These are phyloP conservation scores for Recurvomyces mirabilis DNA, from an alignment of 495 filamentous ascomycete genomes.

Conservation along the genomic window DNA sequence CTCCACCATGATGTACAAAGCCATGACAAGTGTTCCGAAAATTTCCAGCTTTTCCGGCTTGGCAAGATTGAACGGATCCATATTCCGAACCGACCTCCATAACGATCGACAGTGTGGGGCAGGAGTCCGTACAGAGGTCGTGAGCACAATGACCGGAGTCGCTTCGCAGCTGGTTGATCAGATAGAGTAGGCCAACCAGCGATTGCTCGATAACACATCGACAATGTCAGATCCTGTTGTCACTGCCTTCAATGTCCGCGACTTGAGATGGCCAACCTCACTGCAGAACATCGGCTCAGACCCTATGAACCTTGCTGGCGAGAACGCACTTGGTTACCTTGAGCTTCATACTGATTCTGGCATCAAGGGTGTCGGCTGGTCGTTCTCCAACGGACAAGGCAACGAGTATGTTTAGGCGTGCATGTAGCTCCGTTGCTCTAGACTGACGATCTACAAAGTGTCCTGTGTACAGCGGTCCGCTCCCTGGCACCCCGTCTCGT, in stretches of 20 bases:
- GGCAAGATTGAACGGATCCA: too few species aligned
- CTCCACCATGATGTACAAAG: too few species aligned
- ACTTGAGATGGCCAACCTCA: neutral
- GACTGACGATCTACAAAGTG: neutral
- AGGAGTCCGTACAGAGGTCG: too few species aligned
- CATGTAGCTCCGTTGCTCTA: neutral
- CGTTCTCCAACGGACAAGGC: conserved; percentile 87
- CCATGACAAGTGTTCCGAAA: too few species aligned
- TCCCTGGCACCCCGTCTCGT: conserved; percentile 60
- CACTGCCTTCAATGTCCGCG: neutral
- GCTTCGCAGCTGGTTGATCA: too few species aligned
- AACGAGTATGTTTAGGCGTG: conserved; percentile 70
- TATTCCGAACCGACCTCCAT: too few species aligned
- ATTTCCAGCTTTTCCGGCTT: too few species aligned
- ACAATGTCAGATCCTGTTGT: neutral
- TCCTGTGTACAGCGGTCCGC: conserved; percentile 68
- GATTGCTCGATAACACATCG: too few species aligned
- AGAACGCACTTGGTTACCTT: conserved; percentile 85
- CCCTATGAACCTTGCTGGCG: conserved; percentile 91
- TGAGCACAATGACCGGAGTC: too few species aligned
- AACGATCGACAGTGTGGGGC: too few species aligned
- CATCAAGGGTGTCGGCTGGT: conserved; percentile 75
- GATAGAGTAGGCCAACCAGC: too few species aligned
- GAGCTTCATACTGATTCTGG: conserved; percentile 69
- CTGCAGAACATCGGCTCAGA: conserved; percentile 33